Conservation (phyloP, 495 filamentous ascomycete genomes). For the Neurospora intermedia region DNA sequence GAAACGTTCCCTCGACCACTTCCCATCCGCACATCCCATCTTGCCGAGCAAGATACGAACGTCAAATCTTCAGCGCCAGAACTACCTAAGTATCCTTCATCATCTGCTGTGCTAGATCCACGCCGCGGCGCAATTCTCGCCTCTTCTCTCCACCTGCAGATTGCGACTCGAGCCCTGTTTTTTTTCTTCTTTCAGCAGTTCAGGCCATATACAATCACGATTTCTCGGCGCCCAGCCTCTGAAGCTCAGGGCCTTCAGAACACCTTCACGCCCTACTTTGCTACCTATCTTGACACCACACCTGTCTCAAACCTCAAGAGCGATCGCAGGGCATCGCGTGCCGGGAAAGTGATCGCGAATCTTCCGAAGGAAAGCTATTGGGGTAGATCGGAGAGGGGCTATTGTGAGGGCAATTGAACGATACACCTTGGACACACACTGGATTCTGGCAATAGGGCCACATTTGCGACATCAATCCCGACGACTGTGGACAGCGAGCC, state of each 20-base stretch:
- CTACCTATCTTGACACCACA: neutral
- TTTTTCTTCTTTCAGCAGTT: neutral
- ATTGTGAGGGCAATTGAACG: neutral
- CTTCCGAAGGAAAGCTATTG: neutral
- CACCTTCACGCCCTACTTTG: neutral
- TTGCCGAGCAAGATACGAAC: neutral
- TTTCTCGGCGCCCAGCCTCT: constrained; percentile 29
- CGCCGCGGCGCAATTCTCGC: neutral
- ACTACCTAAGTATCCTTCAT: neutral
- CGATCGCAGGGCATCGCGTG: neutral
- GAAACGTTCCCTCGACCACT: neutral
- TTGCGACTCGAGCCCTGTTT: neutral
- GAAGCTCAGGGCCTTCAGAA: neutral
- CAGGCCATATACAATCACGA: constrained; percentile 9
- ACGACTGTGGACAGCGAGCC: neutral
- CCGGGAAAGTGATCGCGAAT: neutral
- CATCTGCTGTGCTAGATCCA: neutral
- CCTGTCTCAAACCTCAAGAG: neutral
- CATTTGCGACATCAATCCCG: neutral
- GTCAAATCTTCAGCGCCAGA: neutral
- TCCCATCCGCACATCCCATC: neutral
- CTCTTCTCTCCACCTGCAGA: neutral
- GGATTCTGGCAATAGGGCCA: neutral
- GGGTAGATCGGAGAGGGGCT: neutral
- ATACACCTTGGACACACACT: neutral